Conservation (phyloP, 192 early-diverging fungal genomes). For the Rhizophagus sp. region DNA sequence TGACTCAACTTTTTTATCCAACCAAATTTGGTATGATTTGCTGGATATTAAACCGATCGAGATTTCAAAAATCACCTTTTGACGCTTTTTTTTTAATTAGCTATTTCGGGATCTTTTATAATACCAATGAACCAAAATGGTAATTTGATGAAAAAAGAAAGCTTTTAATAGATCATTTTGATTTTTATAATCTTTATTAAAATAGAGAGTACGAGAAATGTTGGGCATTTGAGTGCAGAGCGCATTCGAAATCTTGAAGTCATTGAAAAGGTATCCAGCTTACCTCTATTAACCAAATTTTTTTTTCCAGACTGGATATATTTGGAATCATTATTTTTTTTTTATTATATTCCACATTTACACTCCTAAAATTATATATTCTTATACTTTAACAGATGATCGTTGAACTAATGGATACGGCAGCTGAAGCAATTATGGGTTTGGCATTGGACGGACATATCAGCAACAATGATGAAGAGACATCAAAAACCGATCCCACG, state of each 20-base stretch:
- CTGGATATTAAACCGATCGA: not conserved
- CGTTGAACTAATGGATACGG: constrained; percentile 40
- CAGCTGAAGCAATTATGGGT: constrained; percentile 41
- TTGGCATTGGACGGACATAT: constrained; percentile 36
- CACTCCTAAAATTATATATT: not conserved
- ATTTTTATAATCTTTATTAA: not conserved
- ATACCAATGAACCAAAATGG: not conserved
- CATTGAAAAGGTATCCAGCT: constrained; percentile 8
- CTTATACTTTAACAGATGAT: constrained; percentile 36
- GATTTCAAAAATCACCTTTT: not conserved
- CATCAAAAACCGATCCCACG: not conserved
- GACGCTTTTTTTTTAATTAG: not conserved
- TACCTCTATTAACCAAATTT: not conserved
- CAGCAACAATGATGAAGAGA: constrained; percentile 24
- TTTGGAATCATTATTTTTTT: not conserved
- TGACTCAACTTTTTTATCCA: not conserved
- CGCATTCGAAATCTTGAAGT: constrained; percentile 17
- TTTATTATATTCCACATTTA: not conserved
- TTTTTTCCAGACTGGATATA: not conserved
- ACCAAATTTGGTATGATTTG: not conserved
- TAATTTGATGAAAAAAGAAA: not conserved
- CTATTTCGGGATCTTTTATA: not conserved
- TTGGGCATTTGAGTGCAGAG: not conserved
- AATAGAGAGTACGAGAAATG: not conserved
- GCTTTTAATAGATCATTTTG: not conserved